Evolutionary conservation across 495 filamentous ascomycete genomes (phyloP).

Genomic region (Neurospora intermedia): DNA sequence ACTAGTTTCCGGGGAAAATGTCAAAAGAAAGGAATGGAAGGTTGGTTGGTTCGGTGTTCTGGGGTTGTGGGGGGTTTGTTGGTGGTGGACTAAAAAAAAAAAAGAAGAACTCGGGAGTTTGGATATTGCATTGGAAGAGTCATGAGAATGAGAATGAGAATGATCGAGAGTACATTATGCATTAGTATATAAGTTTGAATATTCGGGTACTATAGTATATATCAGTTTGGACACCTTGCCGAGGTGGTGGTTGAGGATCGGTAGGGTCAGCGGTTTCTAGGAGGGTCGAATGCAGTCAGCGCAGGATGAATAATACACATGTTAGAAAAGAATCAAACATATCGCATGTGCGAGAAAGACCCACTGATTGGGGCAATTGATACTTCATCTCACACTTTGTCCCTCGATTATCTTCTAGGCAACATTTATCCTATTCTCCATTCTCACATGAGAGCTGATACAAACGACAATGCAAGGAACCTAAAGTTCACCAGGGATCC

Average conservation of each 20-base stretch:
- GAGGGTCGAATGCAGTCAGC: not conserved
- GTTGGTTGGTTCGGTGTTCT: not conserved
- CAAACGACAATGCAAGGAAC: too few species aligned
- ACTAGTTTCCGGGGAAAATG: not conserved
- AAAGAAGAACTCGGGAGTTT: not conserved
- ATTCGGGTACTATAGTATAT: not conserved
- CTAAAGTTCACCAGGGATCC: too few species aligned
- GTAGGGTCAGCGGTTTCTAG: not conserved
- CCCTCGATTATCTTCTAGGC: too few species aligned
- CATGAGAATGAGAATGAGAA: not conserved
- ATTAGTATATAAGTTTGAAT: not conserved
- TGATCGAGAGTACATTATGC: not conserved
- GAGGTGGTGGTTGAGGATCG: not conserved
- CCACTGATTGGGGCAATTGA: too few species aligned
- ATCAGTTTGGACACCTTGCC: not conserved
- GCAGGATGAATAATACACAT: too few species aligned
- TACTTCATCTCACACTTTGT: too few species aligned
- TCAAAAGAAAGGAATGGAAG: too few species aligned
- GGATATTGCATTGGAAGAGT: not conserved
- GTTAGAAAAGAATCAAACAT: too few species aligned
- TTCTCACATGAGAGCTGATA: too few species aligned
- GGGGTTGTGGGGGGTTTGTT: not conserved
- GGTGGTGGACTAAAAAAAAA: not conserved
- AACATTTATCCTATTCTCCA: too few species aligned
- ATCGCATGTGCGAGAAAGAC: too few species aligned